A percentile compares a stretch with the other conserved stretches of the same genome.
phyloP scores from a whole-genome alignment of 2,329 filamentous ascomycete genomes.

The Colletotrichum sp. region DNA sequence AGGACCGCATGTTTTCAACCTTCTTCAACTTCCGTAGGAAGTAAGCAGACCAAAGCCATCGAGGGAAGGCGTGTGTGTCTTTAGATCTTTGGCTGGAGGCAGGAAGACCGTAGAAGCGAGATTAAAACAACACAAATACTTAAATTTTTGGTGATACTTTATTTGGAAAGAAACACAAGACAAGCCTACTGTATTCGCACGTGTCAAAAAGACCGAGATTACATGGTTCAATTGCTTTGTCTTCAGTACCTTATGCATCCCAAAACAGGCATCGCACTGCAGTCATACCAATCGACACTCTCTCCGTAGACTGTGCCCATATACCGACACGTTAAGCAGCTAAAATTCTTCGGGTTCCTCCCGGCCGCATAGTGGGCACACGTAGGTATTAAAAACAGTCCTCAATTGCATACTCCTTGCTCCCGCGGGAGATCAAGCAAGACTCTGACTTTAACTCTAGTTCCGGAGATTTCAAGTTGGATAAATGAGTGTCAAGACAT shows the following conservation, averaged over 20 bases:
- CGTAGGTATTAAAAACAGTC: background rate
- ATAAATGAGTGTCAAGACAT: background rate
- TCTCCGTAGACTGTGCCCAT: background rate
- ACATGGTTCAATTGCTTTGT: background rate
- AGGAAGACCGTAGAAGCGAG: background rate
- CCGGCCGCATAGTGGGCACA: background rate
- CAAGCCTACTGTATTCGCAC: background rate
- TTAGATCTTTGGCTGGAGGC: accelerated
- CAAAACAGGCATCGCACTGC: background rate
- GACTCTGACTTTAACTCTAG: background rate
- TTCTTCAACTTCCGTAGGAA: conserved; percentile 15
- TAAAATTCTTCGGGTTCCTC: background rate
- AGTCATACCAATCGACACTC: background rate
- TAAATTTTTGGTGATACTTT: background rate
- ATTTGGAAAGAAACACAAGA: background rate
- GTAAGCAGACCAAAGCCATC: background rate
- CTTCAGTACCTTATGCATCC: background rate
- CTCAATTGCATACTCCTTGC: no score
- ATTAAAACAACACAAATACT: background rate
- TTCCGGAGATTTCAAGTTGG: background rate
- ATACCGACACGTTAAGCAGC: background rate
- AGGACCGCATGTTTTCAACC: conserved; percentile 36
- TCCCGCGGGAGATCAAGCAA: background rate
- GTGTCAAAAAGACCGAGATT: background rate
- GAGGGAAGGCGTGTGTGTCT: background rate